Evolutionary conservation across 1,284 basidiomycete genomes (phyloP), one percentile per base, ranked within the genome.

Genomic region (Apiotrichum brassicae): DNA sequence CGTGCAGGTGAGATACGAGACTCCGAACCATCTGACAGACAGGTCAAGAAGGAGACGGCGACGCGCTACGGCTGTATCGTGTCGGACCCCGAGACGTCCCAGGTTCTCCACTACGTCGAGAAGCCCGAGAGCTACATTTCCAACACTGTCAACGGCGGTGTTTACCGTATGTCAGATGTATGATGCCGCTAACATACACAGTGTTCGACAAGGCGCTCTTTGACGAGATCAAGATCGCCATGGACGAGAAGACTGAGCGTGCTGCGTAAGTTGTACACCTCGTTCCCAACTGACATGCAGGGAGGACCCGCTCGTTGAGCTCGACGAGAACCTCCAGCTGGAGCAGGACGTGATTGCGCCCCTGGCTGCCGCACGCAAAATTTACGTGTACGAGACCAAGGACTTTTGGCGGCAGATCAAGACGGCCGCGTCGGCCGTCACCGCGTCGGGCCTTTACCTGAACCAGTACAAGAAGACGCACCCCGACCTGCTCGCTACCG

Each of bases 381-480:
- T 78, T 50, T 76, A 72, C 54, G 77, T 77, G 8, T 76, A 73
- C 68, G 70, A 74, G 60, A 73, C 72, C n/a, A 65, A 58, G 14
- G 70, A 74, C 36, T 76, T 75, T 54, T 78, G 77, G 77, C 63
- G 73, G 28, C 77, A 77, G 57, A 76, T 78, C 68, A 78, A 78
- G 70, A 73, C 72, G 18, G 77, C 77, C 38, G 77, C 75, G 68
- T 76, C 75, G 26, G 76, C 77, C 22, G 71, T 78, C 23, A 74
- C 77, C 2, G 77, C 77, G 33, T 75, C 73, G 33, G 69, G 72
- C 4, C 72, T 77, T 42, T 76, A 76, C 64, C 64, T 76, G 24
- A 39, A 56, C 26, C 62, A 63, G 24, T 72, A 67, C 51, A 38
- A 46, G 46, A 69, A 65, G 47, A 62, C 60, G 25, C 46, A 59